Evolutionary conservation across 371 early-diverging fungal species (phyloP).

Genomic region (Haplosporangium sp.): DNA sequence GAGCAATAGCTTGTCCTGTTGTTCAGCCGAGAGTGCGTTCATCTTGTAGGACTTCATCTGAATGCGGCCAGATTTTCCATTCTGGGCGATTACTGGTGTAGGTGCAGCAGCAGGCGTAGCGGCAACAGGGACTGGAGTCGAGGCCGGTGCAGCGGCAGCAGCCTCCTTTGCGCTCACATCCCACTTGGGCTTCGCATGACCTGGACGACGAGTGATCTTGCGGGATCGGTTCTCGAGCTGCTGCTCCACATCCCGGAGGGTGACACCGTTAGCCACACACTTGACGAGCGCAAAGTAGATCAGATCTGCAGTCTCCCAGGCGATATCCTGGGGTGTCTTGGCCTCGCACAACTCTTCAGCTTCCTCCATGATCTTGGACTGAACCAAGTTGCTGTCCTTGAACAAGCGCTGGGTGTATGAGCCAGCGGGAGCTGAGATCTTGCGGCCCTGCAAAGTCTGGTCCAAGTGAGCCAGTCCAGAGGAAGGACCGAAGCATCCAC

Average conservation of each 20-base stretch:
- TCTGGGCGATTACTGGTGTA: conserved; percentile 36
- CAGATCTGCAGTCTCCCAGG: conserved; percentile 97
- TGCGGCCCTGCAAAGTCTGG: conserved; percentile 72
- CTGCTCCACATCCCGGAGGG: conserved; percentile 86
- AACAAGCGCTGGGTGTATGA: conserved; percentile 95
- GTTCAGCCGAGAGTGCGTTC: conserved; percentile 55
- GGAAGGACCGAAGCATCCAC: conserved; percentile 91
- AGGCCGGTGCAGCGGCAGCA: conserved; percentile 34
- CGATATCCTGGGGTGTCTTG: conserved; percentile 77
- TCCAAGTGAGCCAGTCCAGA: conserved; percentile 81
- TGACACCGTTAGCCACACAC: conserved; percentile 85
- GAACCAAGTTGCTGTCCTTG: conserved; percentile 80
- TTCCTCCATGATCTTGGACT: conserved; percentile 96
- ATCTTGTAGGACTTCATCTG: conserved; percentile 72
- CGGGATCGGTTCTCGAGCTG: conserved; percentile 85
- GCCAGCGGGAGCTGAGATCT: conserved; percentile 80
- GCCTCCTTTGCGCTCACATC: conserved; percentile 39
- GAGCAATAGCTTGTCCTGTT: conserved; percentile 76
- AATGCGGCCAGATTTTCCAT: conserved; percentile 62
- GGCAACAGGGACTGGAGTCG: conserved; percentile 21
- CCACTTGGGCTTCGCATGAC: conserved; percentile 91
- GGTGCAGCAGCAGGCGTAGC: conserved; percentile 38
- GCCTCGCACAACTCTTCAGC: conserved; percentile 95
- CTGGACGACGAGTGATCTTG: conserved; percentile 92
- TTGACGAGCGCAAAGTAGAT: conserved; percentile 95